These are phyloP conservation scores for Babesia bigemina DNA, from an alignment of 169 alveolate genomes.

Conservation along the genomic window DNA sequence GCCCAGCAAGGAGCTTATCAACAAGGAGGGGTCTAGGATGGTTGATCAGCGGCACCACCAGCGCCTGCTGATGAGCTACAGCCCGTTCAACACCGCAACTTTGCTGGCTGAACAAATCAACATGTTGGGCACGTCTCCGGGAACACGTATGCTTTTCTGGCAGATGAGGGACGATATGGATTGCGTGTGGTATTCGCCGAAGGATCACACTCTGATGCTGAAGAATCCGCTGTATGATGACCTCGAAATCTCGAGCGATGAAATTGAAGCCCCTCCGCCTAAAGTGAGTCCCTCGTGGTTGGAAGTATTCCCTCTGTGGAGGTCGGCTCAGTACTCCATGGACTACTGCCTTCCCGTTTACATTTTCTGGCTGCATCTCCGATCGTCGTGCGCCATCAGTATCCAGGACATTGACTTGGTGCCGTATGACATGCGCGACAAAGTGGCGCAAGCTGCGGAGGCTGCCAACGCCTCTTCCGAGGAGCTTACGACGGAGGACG, in stretches of 20 bases:
- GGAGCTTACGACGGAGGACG: conserved; percentile 1
- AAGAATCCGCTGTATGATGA: conserved; percentile 63
- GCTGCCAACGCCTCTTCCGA: background rate
- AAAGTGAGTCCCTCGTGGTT: conserved; percentile 31
- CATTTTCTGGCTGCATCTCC: conserved; percentile 85
- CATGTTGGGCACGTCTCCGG: conserved; percentile 83
- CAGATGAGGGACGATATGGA: conserved; percentile 85
- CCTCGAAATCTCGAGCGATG: conserved; percentile 25
- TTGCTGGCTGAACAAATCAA: conserved; percentile 86
- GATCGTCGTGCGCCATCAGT: conserved; percentile 79
- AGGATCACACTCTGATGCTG: conserved; percentile 75
- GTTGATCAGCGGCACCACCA: conserved; percentile 88
- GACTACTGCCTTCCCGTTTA: conserved; percentile 88
- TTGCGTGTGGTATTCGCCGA: conserved; percentile 64
- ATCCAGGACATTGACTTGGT: conserved; percentile 83
- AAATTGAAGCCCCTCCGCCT: background rate
- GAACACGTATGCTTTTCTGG: conserved; percentile 85
- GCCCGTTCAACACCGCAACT: conserved; percentile 86
- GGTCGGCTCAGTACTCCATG: conserved; percentile 77
- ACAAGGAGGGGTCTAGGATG: conserved; percentile 80
- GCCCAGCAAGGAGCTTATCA: conserved; percentile 86
- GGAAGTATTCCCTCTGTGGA: conserved; percentile 85
- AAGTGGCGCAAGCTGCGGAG: background rate
- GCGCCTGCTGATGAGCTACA: conserved; percentile 84
- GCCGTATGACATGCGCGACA: conserved; percentile 69